Conservation (phyloP, 768 basidiomycete genomes). For the Mrakia frigida region DNA sequence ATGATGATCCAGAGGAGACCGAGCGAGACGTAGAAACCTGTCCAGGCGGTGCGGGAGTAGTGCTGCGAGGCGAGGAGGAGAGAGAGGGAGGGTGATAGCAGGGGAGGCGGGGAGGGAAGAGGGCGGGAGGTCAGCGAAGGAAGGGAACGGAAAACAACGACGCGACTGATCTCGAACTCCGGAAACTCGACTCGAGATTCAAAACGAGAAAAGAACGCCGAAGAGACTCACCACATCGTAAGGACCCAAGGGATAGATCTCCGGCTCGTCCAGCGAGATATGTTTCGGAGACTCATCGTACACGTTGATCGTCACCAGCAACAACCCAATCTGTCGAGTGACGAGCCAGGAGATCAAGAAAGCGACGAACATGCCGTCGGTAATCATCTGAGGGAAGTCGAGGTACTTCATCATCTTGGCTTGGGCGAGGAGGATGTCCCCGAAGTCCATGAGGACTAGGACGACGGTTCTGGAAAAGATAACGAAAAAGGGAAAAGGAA, state of each 20-base stretch:
- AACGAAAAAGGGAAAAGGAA: background rate
- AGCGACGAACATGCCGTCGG: conserved; percentile 68
- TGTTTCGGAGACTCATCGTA: conserved; percentile 53
- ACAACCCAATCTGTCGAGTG: conserved; percentile 79
- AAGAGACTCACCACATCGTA: conserved; percentile 23
- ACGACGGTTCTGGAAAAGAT: conserved; percentile 58
- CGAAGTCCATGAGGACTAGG: conserved; percentile 88
- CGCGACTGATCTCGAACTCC: too few relatives aligned
- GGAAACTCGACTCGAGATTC: too few relatives aligned
- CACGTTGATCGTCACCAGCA: conserved; percentile 61
- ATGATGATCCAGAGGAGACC: conserved; percentile 51
- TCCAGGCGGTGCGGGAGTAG: conserved; percentile 50
- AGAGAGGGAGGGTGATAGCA: too few relatives aligned
- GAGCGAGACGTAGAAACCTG: conserved; percentile 50
- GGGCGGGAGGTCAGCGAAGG: conserved; percentile 6
- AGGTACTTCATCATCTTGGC: conserved; percentile 94
- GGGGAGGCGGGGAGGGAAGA: too few relatives aligned
- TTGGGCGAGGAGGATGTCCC: conserved; percentile 77
- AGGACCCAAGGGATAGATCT: conserved; percentile 11
- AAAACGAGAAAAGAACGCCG: background rate
- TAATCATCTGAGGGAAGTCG: conserved; percentile 56
- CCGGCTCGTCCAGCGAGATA: conserved; percentile 43
- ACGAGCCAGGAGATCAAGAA: conserved; percentile 89
- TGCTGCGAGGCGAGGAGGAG: conserved; percentile 48
- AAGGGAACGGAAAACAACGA: too few relatives aligned